Percentiles rank a stretch among this genome's conserved stretches.
These are phyloP conservation scores for Wickerhamomyces bovis DNA, from an alignment of 805 yeast species.

Conservation along the genomic window DNA sequence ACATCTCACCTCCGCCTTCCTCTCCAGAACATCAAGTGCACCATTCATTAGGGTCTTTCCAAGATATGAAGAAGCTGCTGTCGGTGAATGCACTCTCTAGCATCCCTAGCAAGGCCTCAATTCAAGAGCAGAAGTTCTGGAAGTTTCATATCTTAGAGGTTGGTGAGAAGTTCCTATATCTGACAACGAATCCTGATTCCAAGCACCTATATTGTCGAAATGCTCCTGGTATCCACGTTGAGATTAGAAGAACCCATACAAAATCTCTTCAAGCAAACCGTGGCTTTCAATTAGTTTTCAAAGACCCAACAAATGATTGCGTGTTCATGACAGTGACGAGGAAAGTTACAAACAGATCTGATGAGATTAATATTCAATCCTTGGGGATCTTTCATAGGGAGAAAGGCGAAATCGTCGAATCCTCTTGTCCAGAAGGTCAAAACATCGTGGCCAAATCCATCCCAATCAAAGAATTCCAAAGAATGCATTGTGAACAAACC, in stretches of 20 bases:
- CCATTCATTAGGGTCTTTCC: constrained; percentile 10
- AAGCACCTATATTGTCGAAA: constrained; percentile 52
- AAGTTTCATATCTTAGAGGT: constrained; percentile 56
- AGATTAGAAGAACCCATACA: constrained; percentile 22
- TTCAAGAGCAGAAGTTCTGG: constrained; percentile 18
- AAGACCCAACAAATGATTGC: constrained; percentile 9
- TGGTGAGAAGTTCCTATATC: constrained; percentile 44
- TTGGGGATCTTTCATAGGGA: constrained; percentile 5
- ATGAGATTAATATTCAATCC: constrained; percentile 11
- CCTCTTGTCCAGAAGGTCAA: background rate
- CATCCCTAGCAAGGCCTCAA: background rate
- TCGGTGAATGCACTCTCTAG: background rate
- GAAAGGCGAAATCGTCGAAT: constrained; percentile 9
- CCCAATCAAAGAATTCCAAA: background rate
- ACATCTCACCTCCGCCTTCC: background rate
- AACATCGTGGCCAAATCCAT: constrained; percentile 3
- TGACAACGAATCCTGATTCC: constrained; percentile 62
- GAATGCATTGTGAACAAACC: background rate
- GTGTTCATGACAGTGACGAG: constrained; percentile 15
- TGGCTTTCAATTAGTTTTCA: constrained; percentile 26
- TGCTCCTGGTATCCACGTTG: constrained; percentile 59
- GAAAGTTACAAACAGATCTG: constrained; percentile 4
- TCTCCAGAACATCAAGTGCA: background rate
- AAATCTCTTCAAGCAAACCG: constrained; percentile 9
- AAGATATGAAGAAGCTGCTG: constrained; percentile 4